phyloP scores from a whole-genome alignment of 2,329 filamentous ascomycete genomes.

The Aspergillus flavus region DNA sequence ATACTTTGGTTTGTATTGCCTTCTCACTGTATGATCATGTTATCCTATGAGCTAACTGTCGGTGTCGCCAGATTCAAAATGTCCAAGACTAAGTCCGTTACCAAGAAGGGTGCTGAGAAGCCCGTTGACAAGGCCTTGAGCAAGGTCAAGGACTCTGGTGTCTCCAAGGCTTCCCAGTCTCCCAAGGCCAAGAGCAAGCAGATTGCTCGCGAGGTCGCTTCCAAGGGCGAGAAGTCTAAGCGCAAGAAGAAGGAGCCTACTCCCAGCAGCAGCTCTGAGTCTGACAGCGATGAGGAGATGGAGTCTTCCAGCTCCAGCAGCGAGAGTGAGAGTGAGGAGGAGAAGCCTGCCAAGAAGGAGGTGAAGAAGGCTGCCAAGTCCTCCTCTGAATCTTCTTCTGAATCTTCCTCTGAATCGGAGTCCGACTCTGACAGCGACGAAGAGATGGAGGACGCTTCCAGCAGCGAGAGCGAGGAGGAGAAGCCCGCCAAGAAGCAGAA shows the following conservation, averaged over 20 bases:
- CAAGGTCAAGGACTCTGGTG: constrained; percentile 52
- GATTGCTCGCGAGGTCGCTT: constrained; percentile 43
- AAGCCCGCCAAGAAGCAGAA: constrained; percentile 29
- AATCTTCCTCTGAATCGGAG: constrained; percentile 31
- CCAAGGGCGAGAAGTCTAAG: constrained; percentile 46
- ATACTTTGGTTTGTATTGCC: constrained; percentile 7
- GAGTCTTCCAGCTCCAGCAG: constrained; percentile 28
- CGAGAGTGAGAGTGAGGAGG: constrained; percentile 40
- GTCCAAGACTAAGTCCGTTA: constrained; percentile 48
- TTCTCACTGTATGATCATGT: not conserved
- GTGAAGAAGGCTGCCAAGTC: constrained; percentile 37
- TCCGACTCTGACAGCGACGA: constrained; percentile 39
- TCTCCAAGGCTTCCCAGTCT: constrained; percentile 48
- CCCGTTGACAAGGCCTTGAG: constrained; percentile 45
- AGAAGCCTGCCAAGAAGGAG: constrained; percentile 40
- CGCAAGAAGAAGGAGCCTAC: constrained; percentile 48
- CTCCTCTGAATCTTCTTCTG: constrained; percentile 31
- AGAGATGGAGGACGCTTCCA: constrained; percentile 34
- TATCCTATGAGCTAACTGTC: constrained; percentile 20
- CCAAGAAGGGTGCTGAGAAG: constrained; percentile 43
- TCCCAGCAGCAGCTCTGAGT: constrained; percentile 39
- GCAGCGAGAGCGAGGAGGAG: constrained; percentile 35
- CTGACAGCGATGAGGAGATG: constrained; percentile 37
- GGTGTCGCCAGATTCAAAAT: constrained; percentile 36
- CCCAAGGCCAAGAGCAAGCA: constrained; percentile 50